Percentiles rank a stretch among this genome's conserved stretches.
These are phyloP conservation scores for Dothidotthia symphoricarpi DNA, from an alignment of 2,329 filamentous ascomycete species.

Conservation along the genomic window DNA sequence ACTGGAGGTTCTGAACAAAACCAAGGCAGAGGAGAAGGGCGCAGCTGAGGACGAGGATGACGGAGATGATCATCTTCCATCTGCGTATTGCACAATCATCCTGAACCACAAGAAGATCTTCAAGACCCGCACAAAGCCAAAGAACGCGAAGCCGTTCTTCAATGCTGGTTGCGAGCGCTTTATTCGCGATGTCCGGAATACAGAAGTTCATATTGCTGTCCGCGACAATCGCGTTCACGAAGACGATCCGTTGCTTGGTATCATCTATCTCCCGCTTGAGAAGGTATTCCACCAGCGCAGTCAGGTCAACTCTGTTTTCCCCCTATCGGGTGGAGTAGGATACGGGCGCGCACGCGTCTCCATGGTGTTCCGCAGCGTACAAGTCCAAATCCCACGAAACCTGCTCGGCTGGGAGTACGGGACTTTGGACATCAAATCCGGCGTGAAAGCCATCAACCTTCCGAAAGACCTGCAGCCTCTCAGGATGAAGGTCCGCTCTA, in stretches of 20 bases:
- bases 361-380: constrained; percentile 69
- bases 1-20: constrained; percentile 59
- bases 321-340: constrained; percentile 69
- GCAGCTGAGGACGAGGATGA: constrained; percentile 60
- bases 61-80: constrained; percentile 63
- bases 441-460: constrained; percentile 51
- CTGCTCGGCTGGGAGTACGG: constrained; percentile 70
- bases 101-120: constrained; percentile 70
- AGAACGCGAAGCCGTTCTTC: constrained; percentile 75
- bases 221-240: constrained; percentile 68
- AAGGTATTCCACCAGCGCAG: constrained; percentile 62
- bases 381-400: constrained; percentile 59
- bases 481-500: constrained; percentile 61
- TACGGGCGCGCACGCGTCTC: constrained; percentile 68
- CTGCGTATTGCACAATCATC: constrained; percentile 70
- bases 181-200: constrained; percentile 64
- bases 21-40: constrained; percentile 48
- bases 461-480: constrained; percentile 50
- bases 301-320: constrained; percentile 65
- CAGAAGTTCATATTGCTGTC: constrained; percentile 67
- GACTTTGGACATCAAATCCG: constrained; percentile 62
- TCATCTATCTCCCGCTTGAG: constrained; percentile 65
- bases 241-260: constrained; percentile 66
- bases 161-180: constrained; percentile 74
- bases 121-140: constrained; percentile 72